Conservation (phyloP, 495 filamentous ascomycete genomes). For the Coniosporium apollinis region DNA sequence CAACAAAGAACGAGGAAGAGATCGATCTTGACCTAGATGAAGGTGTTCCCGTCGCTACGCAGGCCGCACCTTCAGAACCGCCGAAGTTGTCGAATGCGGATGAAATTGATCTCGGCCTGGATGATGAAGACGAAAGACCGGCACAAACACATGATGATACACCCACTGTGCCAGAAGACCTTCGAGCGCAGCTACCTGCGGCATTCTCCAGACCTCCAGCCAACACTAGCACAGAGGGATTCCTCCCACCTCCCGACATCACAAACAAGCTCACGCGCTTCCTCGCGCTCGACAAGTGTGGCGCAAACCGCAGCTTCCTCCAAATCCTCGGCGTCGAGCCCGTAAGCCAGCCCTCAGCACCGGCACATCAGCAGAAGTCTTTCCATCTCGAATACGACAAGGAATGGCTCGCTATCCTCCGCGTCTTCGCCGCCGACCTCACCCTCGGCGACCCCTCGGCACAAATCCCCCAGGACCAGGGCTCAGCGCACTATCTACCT, state of each 20-base stretch:
- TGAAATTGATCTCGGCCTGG: slow-evolving; percentile 13
- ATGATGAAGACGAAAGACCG: slow-evolving; percentile 9
- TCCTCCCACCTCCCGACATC: slow-evolving; percentile 33
- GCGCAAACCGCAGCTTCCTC: slow-evolving; percentile 61
- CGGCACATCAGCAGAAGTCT: slow-evolving; percentile 11
- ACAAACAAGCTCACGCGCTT: slow-evolving; percentile 66
- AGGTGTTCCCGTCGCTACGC: background rate
- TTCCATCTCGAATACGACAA: slow-evolving; percentile 60
- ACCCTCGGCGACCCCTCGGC: slow-evolving; percentile 38
- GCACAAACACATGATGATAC: slow-evolving; percentile 1
- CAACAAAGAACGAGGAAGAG: slow-evolving; percentile 15
- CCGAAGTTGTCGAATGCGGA: no score
- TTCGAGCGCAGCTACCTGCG: slow-evolving; percentile 50
- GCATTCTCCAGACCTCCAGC: slow-evolving; percentile 35
- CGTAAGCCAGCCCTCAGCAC: slow-evolving; percentile 8
- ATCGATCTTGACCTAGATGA: slow-evolving; percentile 31
- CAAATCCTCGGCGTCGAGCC: slow-evolving; percentile 50
- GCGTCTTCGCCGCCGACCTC: slow-evolving; percentile 50
- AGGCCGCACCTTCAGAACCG: no score
- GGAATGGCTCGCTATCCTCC: slow-evolving; percentile 89
- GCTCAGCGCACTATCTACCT: slow-evolving; percentile 43
- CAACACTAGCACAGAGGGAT: slow-evolving; percentile 5
- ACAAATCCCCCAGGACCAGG: slow-evolving; percentile 39
- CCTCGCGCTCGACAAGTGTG: slow-evolving; percentile 78
- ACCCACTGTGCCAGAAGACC: slow-evolving; percentile 31